These are phyloP conservation scores for Wickerhamomyces sp. DNA, from an alignment of 1,139 yeast genomes.

Conservation along the genomic window DNA sequence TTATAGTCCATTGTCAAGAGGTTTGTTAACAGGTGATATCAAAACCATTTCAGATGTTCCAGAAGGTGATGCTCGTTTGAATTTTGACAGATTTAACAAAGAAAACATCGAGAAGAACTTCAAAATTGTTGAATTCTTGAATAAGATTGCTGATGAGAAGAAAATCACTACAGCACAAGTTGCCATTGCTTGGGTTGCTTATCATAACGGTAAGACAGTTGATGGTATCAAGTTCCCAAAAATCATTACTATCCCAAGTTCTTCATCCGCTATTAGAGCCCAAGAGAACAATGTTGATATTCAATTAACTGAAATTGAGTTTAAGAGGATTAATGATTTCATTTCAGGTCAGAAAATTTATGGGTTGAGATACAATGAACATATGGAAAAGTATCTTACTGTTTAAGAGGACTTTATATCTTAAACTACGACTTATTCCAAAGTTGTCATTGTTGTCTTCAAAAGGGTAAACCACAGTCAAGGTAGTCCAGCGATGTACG, in stretches of 20 bases:
- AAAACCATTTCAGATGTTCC: constrained; percentile 41
- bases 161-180: constrained; percentile 55
- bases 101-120: constrained; percentile 52
- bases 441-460: too few species aligned
- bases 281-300: constrained; percentile 50
- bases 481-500: too few species aligned
- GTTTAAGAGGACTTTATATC: background rate
- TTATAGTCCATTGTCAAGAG: constrained; percentile 81
- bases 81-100: constrained; percentile 52
- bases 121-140: constrained; percentile 39
- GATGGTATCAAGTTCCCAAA: constrained; percentile 43
- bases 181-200: constrained; percentile 68
- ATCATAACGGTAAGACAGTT: constrained; percentile 32
- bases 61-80: constrained; percentile 48
- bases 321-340: constrained; percentile 43
- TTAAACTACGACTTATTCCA: too few species aligned
- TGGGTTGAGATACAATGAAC: constrained; percentile 48
- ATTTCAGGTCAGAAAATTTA: constrained; percentile 34
- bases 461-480: too few species aligned
- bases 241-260: constrained; percentile 76
- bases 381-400: constrained; percentile 14
- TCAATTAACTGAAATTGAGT: constrained; percentile 47
- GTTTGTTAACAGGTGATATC: constrained; percentile 63
- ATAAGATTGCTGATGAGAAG: constrained; percentile 38
- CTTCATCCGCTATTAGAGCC: constrained; percentile 54